phyloP scores from a whole-genome alignment of 768 basidiomycete species.

The Hortiboletus campestris region DNA sequence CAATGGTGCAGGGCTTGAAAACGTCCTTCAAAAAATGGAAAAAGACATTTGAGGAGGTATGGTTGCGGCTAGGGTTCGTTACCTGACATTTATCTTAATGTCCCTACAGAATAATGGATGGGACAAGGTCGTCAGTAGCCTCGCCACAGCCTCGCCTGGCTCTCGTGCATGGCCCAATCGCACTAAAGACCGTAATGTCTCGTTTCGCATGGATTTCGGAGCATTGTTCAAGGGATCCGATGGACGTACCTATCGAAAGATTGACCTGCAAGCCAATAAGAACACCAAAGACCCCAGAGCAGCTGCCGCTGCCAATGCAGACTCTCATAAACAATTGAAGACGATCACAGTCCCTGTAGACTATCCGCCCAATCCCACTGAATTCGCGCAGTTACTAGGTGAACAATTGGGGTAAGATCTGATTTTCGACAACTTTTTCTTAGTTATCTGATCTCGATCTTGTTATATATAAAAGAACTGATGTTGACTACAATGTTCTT shows the following conservation, averaged over 20 bases:
- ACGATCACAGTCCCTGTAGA: neutral
- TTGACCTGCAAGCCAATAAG: neutral
- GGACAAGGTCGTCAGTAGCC: neutral
- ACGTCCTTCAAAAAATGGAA: neutral
- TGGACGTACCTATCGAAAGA: neutral
- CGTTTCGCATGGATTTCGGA: neutral
- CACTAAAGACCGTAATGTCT: neutral
- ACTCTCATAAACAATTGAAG: neutral
- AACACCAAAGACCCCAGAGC: neutral
- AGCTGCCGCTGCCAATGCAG: neutral
- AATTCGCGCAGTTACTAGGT: neutral
- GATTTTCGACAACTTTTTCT: slow-evolving; percentile 38
- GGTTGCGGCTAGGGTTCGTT: neutral
- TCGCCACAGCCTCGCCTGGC: neutral
- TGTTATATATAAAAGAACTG: neutral
- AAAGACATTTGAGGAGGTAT: neutral
- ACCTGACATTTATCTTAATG: neutral
- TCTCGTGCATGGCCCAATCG: neutral
- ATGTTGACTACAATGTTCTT: slow-evolving; percentile 10
- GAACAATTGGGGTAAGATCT: neutral
- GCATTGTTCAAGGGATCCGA: neutral
- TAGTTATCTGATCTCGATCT: slow-evolving; percentile 63
- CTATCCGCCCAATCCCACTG: neutral
- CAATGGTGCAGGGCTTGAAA: neutral
- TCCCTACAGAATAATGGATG: neutral